Conservation (phyloP, 2,329 filamentous ascomycete species). For the Monilinia fructigena region DNA sequence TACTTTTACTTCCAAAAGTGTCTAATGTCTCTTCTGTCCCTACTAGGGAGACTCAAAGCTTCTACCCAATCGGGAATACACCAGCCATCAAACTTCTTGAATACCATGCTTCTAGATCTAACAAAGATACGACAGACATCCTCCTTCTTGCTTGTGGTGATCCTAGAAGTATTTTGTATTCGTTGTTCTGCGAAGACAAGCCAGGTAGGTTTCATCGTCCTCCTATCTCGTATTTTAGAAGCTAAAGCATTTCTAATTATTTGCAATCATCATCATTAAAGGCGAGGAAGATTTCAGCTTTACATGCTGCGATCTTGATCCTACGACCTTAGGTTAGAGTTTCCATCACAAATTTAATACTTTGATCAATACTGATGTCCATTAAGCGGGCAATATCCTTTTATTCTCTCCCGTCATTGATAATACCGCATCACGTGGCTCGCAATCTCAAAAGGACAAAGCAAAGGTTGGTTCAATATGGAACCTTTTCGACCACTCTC, state of each 20-base stretch:
- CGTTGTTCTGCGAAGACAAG: slow-evolving; percentile 19
- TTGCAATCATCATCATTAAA: not conserved
- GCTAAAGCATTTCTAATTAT: not conserved
- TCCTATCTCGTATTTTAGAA: not conserved
- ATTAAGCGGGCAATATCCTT: not conserved
- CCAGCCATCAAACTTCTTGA: slow-evolving; percentile 1
- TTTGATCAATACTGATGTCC: not conserved
- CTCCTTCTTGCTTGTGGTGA: slow-evolving; percentile 21
- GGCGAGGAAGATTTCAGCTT: not conserved
- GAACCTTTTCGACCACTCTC: not conserved
- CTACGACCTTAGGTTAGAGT: not conserved
- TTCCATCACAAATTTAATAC: not conserved
- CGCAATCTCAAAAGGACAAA: not conserved
- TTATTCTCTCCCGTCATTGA: slow-evolving; percentile 6
- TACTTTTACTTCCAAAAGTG: not conserved
- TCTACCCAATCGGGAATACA: not conserved
- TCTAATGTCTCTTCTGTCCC: not conserved
- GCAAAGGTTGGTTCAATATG: not conserved
- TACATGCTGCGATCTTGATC: slow-evolving; percentile 5
- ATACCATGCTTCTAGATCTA: not conserved
- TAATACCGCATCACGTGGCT: not conserved
- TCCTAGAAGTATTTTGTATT: slow-evolving; percentile 22
- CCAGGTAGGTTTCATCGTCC: slow-evolving; percentile 13
- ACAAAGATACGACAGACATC: not conserved
- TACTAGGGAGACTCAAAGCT: not conserved